Base-by-base conservation (phyloP, 2,329 filamentous ascomycete genomes). In the Monosporascus sp. region DNA sequence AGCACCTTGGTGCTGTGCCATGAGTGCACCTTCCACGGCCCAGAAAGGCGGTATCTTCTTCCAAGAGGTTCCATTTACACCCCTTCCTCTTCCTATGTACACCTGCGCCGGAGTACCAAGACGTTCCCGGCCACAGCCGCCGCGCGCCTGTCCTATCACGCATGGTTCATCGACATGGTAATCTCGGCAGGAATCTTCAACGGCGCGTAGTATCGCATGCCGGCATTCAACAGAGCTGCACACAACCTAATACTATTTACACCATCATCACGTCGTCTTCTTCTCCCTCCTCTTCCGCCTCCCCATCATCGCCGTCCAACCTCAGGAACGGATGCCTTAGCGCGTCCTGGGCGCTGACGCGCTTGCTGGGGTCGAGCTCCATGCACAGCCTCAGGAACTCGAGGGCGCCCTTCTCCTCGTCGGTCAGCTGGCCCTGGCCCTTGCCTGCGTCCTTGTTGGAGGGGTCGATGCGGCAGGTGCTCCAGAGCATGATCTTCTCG, bases 401-500 rank as follows among this genome's bases (percentile, higher is more conserved):
- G 0, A 93, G 78, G 0, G 89, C 89, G 55, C 88, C 75, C 62
- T 81, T 83, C 73, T 94, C 90, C 24, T 91, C 87, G 0, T 76
- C 72, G 0, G 77, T 80, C 40, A 94, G 69, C 43, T 46, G 43
- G 43, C 43, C 43, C 41, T n/a, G 2, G 76, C 73, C 51, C 77
- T 77, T 5, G 76, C 73, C 50, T 73, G 40, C 71, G 8, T 72
- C 80, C 48, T 74, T 77, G 49, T 74, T 78, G 51, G 79, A 79
- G 56, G 80, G 79, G 22, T 84, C 80, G 52, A 83, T 85, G 22
- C 91, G 84, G 55, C 88, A 89, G 26, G 91, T 96, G 65, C 91
- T 94, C 94, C 94, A 99, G 48, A 96, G 78, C 58, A 99, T 87
- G 61, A 99, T 94, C 73, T 96, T 94, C 71, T 96, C 91, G 63